Conservation (phyloP, 2,329 filamentous ascomycete species). For the Diaporthe helianthi region DNA sequence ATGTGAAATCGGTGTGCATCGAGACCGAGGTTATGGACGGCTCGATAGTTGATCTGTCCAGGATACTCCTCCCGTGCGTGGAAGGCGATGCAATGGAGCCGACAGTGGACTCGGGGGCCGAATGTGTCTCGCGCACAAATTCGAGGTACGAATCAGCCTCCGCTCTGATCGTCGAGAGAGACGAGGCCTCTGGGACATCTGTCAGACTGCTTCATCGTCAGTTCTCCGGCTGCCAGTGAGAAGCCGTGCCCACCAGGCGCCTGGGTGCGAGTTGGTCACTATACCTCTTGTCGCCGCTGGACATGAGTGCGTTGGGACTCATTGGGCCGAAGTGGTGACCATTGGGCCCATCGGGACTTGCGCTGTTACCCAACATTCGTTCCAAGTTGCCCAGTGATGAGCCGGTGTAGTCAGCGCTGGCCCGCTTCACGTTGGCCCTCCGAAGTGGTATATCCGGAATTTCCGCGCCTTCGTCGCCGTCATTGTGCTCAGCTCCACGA, state of each 20-base stretch:
- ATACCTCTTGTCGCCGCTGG: constrained; percentile 29
- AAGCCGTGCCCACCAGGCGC: neutral
- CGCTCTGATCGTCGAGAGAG: neutral
- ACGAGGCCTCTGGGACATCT: constrained; percentile 26
- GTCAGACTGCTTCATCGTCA: constrained; percentile 29
- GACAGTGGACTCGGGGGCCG: constrained; percentile 1
- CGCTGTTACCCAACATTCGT: constrained; percentile 15
- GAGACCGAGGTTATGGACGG: constrained; percentile 35
- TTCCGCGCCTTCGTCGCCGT: constrained; percentile 22
- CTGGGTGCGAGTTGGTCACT: neutral
- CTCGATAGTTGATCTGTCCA: constrained; percentile 16
- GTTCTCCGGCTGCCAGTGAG: constrained; percentile 13
- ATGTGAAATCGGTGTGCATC: constrained; percentile 30
- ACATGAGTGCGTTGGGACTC: constrained; percentile 20
- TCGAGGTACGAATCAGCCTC: constrained; percentile 13
- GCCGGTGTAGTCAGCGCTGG: constrained; percentile 7
- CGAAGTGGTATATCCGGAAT: constrained; percentile 34
- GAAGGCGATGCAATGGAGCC: constrained; percentile 13
- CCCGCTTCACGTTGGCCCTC: constrained; percentile 20
- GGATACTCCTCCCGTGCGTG: neutral
- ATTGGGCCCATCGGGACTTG: neutral
- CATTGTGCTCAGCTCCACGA: constrained; percentile 1
- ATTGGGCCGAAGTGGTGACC: constrained; percentile 1
- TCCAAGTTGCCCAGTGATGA: constrained; percentile 25
- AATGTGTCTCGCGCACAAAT: constrained; percentile 2